Evolutionary conservation across 495 filamentous ascomycete species (phyloP).

Genomic region (Ramalina intermedia): DNA sequence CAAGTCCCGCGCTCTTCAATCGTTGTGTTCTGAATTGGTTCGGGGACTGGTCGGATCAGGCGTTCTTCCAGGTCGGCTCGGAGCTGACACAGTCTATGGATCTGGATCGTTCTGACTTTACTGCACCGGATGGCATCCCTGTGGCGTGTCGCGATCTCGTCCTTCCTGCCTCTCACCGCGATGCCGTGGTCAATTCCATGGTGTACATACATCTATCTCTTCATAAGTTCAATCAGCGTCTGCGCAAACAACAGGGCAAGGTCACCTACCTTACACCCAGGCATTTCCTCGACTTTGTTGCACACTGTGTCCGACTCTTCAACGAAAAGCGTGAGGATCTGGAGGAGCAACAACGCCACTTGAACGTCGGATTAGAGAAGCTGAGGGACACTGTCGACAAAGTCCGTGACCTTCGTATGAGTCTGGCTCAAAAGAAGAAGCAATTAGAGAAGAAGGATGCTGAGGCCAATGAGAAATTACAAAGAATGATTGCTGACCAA

Average conservation of each 20-base stretch:
- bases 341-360: conserved; percentile 93
- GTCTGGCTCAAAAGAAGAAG: conserved; percentile 81
- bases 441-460: conserved; percentile 87
- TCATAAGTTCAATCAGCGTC: conserved; percentile 72
- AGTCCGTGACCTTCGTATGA: conserved; percentile 77
- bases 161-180: conserved; percentile 77
- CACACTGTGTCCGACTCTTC: conserved; percentile 93
- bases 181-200: conserved; percentile 91
- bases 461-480: conserved; percentile 92
- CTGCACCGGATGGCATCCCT: conserved; percentile 80
- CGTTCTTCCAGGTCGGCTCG: conserved; percentile 91
- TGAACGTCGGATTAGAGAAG: conserved; percentile 96
- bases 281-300: conserved; percentile 96
- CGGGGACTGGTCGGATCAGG: conserved; percentile 98
- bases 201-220: conserved; percentile 95
- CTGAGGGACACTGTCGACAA: conserved; percentile 96
- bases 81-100: conserved; percentile 94
- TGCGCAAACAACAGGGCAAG: conserved; percentile 81
- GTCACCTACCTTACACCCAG: conserved; percentile 86
- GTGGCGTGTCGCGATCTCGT: conserved; percentile 75
- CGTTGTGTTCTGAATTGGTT: conserved; percentile 99
- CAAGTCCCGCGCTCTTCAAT: conserved; percentile 95
- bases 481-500: conserved; percentile 93
- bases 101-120: conserved; percentile 71
- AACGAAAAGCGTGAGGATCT: conserved; percentile 97